These are phyloP conservation scores for Chrysanthemum makinoi DNA, from an alignment of 129 eudicot species.

Conservation along the genomic window DNA sequence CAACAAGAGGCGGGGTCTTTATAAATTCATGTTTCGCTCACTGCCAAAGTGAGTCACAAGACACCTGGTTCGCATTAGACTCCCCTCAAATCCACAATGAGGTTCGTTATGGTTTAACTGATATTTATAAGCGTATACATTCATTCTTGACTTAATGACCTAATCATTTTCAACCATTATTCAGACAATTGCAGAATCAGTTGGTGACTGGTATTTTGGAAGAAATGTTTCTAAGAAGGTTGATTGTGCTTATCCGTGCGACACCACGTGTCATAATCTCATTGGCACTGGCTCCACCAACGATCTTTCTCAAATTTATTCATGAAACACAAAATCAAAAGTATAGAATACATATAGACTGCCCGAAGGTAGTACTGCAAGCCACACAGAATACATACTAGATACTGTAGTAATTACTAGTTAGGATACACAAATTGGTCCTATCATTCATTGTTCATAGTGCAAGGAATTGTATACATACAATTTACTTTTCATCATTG, in stretches of 20 bases:
- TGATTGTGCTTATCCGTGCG: constrained; percentile 88
- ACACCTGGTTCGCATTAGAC: constrained; percentile 80
- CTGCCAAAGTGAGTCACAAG: constrained; percentile 92
- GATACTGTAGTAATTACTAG: background rate
- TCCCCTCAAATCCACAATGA: constrained; percentile 60
- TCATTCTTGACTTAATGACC: background rate
- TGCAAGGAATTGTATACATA: constrained; percentile 4
- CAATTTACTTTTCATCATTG: constrained; percentile 3
- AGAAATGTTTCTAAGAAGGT: constrained; percentile 57
- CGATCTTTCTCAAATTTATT: background rate
- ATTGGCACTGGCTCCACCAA: constrained; percentile 27
- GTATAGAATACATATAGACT: constrained; percentile 18
- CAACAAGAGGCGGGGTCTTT: constrained; percentile 69
- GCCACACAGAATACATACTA: constrained; percentile 16
- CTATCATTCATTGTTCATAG: constrained; percentile 15
- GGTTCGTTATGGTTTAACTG: background rate
- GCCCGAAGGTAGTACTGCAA: constrained; percentile 10
- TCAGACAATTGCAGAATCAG: constrained; percentile 91
- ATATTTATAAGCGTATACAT: background rate
- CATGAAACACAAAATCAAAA: constrained; percentile 17
- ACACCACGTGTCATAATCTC: constrained; percentile 69
- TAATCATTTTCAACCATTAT: constrained; percentile 7
- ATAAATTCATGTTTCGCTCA: constrained; percentile 98
- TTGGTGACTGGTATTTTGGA: constrained; percentile 93
- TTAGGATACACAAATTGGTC: constrained; percentile 24